Percentiles rank a stretch among this genome's conserved stretches.
These are phyloP conservation scores for Fusarium albosuccineum DNA, from an alignment of 2,329 filamentous ascomycete species.

Conservation along the genomic window DNA sequence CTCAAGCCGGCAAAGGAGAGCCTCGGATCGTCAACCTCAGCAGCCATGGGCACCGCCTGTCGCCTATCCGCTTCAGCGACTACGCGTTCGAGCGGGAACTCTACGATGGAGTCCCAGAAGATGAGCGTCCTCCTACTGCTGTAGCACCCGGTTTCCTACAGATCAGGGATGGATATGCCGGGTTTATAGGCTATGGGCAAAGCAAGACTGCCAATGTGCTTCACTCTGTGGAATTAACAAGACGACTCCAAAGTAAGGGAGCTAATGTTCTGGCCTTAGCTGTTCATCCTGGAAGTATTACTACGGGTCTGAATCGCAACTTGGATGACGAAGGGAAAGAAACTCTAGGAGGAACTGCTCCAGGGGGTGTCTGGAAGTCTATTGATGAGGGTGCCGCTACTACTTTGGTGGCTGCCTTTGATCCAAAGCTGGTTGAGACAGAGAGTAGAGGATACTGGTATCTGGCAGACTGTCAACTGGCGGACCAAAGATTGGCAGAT, in stretches of 20 bases:
- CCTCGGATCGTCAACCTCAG: conserved; percentile 59
- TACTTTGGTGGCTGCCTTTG: conserved; percentile 35
- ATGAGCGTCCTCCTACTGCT: conserved; percentile 14
- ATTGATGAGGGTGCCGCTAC: conserved; percentile 34
- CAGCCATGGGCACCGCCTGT: conserved; percentile 58
- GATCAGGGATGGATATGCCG: conserved; percentile 33
- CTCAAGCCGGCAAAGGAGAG: background rate
- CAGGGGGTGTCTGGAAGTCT: conserved; percentile 22
- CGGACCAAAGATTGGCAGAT: conserved; percentile 5
- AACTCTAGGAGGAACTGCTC: conserved; percentile 20
- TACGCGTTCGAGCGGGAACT: conserved; percentile 52
- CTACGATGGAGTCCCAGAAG: conserved; percentile 19
- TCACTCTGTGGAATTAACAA: conserved; percentile 32
- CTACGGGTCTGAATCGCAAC: conserved; percentile 19
- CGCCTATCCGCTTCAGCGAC: conserved; percentile 58
- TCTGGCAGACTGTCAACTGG: conserved; percentile 32
- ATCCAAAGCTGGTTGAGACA: conserved; percentile 18
- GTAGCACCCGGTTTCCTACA: conserved; percentile 15
- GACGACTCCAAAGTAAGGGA: conserved; percentile 13
- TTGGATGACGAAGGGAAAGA: conserved; percentile 13
- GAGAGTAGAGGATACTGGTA: conserved; percentile 10
- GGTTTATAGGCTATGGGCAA: conserved; percentile 45
- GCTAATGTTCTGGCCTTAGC: conserved; percentile 14
- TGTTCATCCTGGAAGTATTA: conserved; percentile 38
- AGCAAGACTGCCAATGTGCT: conserved; percentile 49